Conservation (phyloP, 2,329 filamentous ascomycete genomes). For the Fusarium acutatum region DNA sequence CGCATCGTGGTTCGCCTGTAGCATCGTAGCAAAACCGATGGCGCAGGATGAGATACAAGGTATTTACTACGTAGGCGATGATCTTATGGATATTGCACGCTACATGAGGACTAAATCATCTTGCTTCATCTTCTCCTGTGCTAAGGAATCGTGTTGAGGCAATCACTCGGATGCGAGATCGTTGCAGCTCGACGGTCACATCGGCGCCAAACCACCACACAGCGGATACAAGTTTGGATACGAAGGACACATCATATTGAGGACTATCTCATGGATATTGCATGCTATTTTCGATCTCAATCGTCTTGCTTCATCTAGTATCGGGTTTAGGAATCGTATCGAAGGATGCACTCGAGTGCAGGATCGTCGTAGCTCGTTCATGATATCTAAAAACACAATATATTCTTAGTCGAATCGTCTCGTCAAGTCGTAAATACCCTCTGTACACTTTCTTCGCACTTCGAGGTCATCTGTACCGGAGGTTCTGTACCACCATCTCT, state of each 20-base stretch:
- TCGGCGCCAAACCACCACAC: too few species aligned
- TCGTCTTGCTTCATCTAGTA: neutral
- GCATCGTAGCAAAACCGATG: neutral
- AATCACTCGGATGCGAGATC: neutral
- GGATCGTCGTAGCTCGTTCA: neutral
- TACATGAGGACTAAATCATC: neutral
- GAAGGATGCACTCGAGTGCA: neutral
- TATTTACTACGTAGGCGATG: neutral
- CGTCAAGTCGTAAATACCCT: accelerated
- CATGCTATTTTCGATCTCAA: too few species aligned
- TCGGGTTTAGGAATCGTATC: neutral
- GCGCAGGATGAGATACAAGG: neutral
- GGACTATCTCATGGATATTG: accelerated
- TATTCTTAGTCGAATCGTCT: neutral
- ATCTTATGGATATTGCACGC: accelerated
- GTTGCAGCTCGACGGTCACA: neutral
- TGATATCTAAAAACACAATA: neutral
- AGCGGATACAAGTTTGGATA: neutral
- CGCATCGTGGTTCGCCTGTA: neutral
- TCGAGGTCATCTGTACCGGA: too few species aligned
- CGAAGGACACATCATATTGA: neutral
- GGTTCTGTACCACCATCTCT: too few species aligned
- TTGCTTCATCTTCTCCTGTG: neutral
- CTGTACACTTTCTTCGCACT: neutral
- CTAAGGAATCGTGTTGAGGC: neutral